phyloP scores from a whole-genome alignment of 2,329 filamentous ascomycete species.

The Biscogniauxia mediterranea region DNA sequence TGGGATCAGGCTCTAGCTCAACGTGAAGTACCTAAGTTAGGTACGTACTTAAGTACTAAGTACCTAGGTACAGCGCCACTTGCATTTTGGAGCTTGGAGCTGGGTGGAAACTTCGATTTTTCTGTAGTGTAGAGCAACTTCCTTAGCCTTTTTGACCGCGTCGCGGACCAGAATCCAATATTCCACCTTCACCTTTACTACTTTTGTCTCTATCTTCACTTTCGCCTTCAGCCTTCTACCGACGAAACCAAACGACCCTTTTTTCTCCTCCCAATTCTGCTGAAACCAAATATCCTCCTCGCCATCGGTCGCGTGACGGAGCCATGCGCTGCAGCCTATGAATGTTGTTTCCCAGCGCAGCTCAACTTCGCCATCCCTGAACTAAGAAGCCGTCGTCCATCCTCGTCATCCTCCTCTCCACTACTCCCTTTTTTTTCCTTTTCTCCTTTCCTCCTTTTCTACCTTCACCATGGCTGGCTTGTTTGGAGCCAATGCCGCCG shows the following conservation, averaged over 20 bases:
- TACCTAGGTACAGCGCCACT: too few species aligned
- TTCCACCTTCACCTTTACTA: too few species aligned
- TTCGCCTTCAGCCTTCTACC: too few species aligned
- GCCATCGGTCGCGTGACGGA: background rate
- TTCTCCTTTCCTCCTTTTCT: background rate
- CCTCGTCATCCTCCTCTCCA: background rate
- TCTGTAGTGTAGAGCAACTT: too few species aligned
- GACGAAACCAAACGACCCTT: background rate
- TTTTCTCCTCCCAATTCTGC: background rate
- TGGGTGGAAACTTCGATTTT: too few species aligned
- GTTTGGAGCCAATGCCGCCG: conserved; percentile 53
- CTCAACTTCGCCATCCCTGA: background rate
- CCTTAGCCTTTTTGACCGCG: too few species aligned
- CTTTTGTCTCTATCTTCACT: too few species aligned
- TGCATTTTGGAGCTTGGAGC: too few species aligned
- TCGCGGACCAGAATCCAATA: background rate
- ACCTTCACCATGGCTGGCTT: conserved; percentile 59
- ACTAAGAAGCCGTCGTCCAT: background rate
- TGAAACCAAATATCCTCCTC: background rate
- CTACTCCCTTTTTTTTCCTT: background rate
- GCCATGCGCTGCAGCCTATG: conserved; percentile 1
- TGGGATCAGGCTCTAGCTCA: too few species aligned
- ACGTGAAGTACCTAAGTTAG: too few species aligned
- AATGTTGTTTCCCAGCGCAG: background rate
- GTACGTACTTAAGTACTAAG: too few species aligned